Evolutionary conservation across 345 rosid genomes (phyloP).

Genomic region (Acer saccharum): DNA sequence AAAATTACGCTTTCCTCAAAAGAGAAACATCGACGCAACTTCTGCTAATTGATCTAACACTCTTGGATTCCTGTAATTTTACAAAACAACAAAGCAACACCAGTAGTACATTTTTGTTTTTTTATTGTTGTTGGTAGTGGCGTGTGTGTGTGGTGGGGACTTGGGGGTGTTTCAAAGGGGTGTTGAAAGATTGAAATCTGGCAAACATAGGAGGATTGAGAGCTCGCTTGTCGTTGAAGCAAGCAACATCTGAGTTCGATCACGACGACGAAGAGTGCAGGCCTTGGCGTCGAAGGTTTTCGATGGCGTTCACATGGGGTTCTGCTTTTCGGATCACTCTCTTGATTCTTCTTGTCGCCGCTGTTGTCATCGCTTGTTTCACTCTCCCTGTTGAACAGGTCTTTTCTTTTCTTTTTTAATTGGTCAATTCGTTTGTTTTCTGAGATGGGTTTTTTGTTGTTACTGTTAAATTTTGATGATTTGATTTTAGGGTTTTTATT

Average conservation of each 20-base stretch:
- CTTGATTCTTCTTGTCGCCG: conserved; percentile 66
- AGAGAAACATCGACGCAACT: neutral
- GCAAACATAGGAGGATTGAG: conserved; percentile 51
- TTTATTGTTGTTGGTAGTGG: neutral
- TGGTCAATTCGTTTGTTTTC: conserved; percentile 6
- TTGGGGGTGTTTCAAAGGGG: neutral
- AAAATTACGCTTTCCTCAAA: neutral
- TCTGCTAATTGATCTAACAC: neutral
- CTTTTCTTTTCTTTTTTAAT: neutral
- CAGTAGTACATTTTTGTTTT: conserved; percentile 8
- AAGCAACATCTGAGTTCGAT: conserved; percentile 37
- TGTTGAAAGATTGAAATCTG: conserved; percentile 38
- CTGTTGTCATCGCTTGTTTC: conserved; percentile 70
- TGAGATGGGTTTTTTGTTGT: conserved; percentile 17
- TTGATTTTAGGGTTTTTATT: conserved; percentile 3
- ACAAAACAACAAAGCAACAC: neutral
- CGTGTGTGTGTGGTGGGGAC: neutral
- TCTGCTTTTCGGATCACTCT: conserved; percentile 73
- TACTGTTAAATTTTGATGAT: conserved; percentile 14
- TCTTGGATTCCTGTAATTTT: neutral
- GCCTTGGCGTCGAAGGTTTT: conserved; percentile 64
- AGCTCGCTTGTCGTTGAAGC: conserved; percentile 55
- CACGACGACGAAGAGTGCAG: conserved; percentile 48
- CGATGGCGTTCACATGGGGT: conserved; percentile 76
- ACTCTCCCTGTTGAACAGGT: conserved; percentile 96